Evolutionary conservation across 768 basidiomycete species (phyloP).

Genomic region (Cystobasidiopsis lactophilus): DNA sequence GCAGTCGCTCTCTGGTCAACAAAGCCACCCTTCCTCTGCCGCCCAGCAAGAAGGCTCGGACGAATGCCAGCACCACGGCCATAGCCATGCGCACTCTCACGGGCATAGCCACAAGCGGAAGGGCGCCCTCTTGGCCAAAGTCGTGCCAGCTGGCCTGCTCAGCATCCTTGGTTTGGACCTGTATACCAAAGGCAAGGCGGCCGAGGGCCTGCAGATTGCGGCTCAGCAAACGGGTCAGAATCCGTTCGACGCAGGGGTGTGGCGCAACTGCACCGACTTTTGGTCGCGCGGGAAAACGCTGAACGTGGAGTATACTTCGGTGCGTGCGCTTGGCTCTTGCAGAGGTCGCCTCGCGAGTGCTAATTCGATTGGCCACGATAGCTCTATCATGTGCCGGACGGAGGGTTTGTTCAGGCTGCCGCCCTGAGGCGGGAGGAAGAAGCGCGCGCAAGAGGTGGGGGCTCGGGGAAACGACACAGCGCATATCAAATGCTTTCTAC

Average conservation of each 20-base stretch:
- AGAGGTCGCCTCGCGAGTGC: not conserved
- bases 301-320: slow-evolving; percentile 51
- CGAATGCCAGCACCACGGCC: slow-evolving; percentile 20
- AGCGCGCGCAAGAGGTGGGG: not conserved
- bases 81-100: slow-evolving; percentile 26
- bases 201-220: slow-evolving; percentile 34
- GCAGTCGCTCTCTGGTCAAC: slow-evolving; percentile 22
- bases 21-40: not conserved
- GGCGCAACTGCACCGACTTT: slow-evolving; percentile 73
- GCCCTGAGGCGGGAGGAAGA: not conserved
- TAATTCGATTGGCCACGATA: slow-evolving; percentile 1
- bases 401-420: slow-evolving; percentile 37
- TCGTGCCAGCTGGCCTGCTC: slow-evolving; percentile 47
- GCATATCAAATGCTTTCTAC: no score
- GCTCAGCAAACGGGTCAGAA: slow-evolving; percentile 44
- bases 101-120: slow-evolving; percentile 21
- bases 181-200: slow-evolving; percentile 76
- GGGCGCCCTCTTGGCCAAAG: not conserved
- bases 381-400: slow-evolving; percentile 67
- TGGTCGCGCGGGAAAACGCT: slow-evolving; percentile 69
- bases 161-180: slow-evolving; percentile 79
- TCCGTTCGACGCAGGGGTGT: slow-evolving; percentile 69
- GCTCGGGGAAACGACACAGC: no score
- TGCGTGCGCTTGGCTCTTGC: not conserved
- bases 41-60: slow-evolving; percentile 12